Evolutionary conservation across 441 rosid species (phyloP), one percentile per base, ranked within the genome.

Genomic region (Manihot esculenta): DNA sequence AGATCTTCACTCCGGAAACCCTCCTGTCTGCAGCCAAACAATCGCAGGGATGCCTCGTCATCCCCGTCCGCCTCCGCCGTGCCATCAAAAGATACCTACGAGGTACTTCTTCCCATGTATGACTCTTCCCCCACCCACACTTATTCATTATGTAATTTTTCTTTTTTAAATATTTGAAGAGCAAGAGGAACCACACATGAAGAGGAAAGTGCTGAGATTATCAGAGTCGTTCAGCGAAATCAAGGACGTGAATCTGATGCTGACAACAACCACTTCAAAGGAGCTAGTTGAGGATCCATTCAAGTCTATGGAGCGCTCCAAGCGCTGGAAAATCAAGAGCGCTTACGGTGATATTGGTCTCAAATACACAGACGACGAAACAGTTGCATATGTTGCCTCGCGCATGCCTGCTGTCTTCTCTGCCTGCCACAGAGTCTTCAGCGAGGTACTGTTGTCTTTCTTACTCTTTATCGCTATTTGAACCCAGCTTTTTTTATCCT

Each of bases 371-470:
- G 96, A 92, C 38, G 94, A 88, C 15, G 90, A 94, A 84, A 88
- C 97, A 12, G 80, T 84, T 10, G 99, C 99, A 67, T 94, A 94
- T 70, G 82, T 89, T 24, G 99, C 98, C 72, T 89, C 98, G 30
- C 88, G 98, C 58, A 94, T 94, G 99, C 99, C 98, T 8, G 94
- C 96, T 3, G 94, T 93, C 17, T 90, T 84, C 86, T 92, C 98
- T 51, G 93, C 94, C 64, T 90, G 93, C 41, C 80, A 76, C 58
- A 86, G 98, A 79, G 88, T 92, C 61, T 91, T 90, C 60, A 78
- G 72, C 18, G 98, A 94, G 89, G 94, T 91, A 80, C 42, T 9
- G 14, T 0, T 54, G 12, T 9, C 10, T 10, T 30, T 5, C 7
- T 20, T 51, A 10, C 27, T 14, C 10, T 68, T 14, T 1, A 15